Percentiles rank a stretch among this genome's conserved stretches.
Evolutionary conservation across 169 alveolate species (phyloP).

Genomic region (Neospora caninum): DNA sequence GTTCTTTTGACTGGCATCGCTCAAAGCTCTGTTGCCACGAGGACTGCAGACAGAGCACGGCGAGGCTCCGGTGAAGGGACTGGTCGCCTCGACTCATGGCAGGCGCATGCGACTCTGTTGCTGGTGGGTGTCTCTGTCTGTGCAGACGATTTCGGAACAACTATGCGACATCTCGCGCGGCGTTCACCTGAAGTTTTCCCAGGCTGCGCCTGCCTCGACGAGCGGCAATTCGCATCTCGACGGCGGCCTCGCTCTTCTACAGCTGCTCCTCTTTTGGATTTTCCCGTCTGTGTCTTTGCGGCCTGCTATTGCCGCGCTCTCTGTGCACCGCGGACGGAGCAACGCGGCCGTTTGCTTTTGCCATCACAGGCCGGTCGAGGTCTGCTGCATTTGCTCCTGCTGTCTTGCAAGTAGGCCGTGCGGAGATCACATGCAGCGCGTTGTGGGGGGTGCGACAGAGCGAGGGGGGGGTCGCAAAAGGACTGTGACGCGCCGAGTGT

Average conservation of each 20-base stretch:
- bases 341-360: constrained; percentile 87
- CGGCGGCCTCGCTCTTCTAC: constrained; percentile 35
- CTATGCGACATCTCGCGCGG: constrained; percentile 58
- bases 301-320: constrained; percentile 79
- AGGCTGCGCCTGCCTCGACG: constrained; percentile 4
- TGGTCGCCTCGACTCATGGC: too few species aligned
- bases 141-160: constrained; percentile 39
- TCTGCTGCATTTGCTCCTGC: constrained; percentile 86
- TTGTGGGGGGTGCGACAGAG: neutral
- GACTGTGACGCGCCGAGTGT: neutral
- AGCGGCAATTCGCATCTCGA: neutral
- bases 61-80: too few species aligned
- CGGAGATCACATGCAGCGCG: neutral
- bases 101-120: neutral
- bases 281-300: constrained; percentile 80
- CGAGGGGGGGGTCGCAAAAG: neutral
- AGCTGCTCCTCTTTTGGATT: constrained; percentile 78
- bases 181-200: neutral
- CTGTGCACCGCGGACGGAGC: constrained; percentile 78
- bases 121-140: neutral
- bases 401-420: constrained; percentile 75
- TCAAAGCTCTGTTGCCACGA: too few species aligned
- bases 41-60: too few species aligned
- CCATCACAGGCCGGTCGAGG: constrained; percentile 85
- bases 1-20: too few species aligned